phyloP scores from a whole-genome alignment of 2,329 filamentous ascomycete species.

The Ceratocystis papillata region DNA sequence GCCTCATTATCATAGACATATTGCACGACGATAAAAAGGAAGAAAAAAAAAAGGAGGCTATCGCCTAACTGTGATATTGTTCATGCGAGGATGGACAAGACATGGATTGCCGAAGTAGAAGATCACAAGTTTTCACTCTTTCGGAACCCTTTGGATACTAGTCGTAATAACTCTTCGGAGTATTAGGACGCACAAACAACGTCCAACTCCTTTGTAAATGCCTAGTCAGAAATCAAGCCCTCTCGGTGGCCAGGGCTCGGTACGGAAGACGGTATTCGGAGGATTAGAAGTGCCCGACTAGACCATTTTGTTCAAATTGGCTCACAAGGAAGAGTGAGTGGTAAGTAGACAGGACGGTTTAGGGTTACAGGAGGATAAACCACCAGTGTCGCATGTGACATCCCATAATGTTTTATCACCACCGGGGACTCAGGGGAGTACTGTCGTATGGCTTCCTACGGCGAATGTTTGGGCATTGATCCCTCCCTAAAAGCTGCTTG shows the following conservation, averaged over 20 bases:
- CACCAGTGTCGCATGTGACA: background rate
- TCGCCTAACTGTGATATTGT: background rate
- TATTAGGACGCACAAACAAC: constrained; percentile 2
- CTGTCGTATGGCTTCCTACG: background rate
- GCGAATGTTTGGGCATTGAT: background rate
- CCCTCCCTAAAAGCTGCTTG: too few relatives aligned
- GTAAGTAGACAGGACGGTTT: background rate
- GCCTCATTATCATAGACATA: too few relatives aligned
- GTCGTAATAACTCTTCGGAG: background rate
- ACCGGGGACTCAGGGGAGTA: background rate
- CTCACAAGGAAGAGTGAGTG: too few relatives aligned
- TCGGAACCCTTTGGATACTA: background rate
- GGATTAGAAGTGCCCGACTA: background rate
- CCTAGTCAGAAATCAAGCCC: background rate
- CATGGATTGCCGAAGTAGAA: background rate
- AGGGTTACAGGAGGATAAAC: constrained; percentile 2
- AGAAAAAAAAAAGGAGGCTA: background rate
- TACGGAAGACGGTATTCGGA: background rate
- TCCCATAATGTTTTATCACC: background rate
- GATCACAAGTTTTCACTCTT: background rate
- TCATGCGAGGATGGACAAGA: background rate
- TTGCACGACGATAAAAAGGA: too few relatives aligned
- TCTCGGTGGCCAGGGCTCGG: background rate
- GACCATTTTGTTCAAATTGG: too few relatives aligned
- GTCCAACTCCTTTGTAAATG: constrained; percentile 2